Percentiles rank a stretch among this genome's conserved stretches.
Evolutionary conservation across 148 eudicot species (phyloP).

Genomic region (Spergularia bocconei): DNA sequence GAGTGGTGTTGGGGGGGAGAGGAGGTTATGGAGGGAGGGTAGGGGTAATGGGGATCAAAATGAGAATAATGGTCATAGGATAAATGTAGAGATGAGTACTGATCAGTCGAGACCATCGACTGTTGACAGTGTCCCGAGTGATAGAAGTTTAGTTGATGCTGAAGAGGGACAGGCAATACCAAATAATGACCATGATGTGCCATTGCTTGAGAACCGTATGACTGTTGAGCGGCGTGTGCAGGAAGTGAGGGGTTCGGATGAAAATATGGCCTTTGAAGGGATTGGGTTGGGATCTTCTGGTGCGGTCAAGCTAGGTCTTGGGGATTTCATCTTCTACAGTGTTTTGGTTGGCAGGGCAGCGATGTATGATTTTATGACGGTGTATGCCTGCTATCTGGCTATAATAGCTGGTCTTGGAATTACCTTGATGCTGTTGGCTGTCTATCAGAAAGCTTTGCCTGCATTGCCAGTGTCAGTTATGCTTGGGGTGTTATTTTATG

Average conservation of each 20-base stretch:
- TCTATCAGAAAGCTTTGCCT: slow-evolving; percentile 92
- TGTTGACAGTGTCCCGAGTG: slow-evolving; percentile 29
- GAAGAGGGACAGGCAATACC: slow-evolving; percentile 46
- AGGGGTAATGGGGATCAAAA: slow-evolving; percentile 23
- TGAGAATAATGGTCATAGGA: slow-evolving; percentile 20
- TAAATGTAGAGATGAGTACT: slow-evolving; percentile 14
- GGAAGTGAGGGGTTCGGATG: slow-evolving; percentile 31
- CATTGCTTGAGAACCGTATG: slow-evolving; percentile 59
- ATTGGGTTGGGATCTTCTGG: slow-evolving; percentile 90
- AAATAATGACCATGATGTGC: slow-evolving; percentile 38
- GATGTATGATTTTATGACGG: slow-evolving; percentile 93
- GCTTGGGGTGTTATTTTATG: slow-evolving; percentile 87
- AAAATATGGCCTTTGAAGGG: slow-evolving; percentile 68
- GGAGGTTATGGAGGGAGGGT: slow-evolving; percentile 69
- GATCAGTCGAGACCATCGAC: slow-evolving; percentile 18
- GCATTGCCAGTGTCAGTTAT: slow-evolving; percentile 86
- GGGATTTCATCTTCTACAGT: slow-evolving; percentile 93
- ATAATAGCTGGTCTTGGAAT: slow-evolving; percentile 90
- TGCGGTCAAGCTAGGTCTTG: slow-evolving; percentile 82
- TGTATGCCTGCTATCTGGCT: slow-evolving; percentile 90
- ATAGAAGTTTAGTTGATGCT: slow-evolving; percentile 34
- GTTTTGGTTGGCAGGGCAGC: slow-evolving; percentile 97
- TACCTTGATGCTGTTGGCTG: slow-evolving; percentile 70
- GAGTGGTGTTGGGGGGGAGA: slow-evolving; percentile 30
- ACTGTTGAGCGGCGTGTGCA: slow-evolving; percentile 29